Conservation (phyloP, 345 rosid species). For the Noccaea bulbosa region DNA sequence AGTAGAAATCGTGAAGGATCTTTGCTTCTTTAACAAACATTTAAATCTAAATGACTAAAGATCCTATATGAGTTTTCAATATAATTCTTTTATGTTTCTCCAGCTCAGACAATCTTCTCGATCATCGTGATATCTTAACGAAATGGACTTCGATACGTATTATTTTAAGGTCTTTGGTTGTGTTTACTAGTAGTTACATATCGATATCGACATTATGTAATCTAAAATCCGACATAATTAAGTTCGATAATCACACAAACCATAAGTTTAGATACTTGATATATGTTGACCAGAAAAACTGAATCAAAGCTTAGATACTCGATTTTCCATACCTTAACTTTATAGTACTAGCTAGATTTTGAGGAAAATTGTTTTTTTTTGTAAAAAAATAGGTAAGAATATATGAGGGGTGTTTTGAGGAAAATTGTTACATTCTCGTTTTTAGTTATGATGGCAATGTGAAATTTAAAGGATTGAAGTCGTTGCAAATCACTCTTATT, state of each 20-base stretch:
- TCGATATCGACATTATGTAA: conserved; percentile 26
- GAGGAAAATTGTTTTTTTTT: background rate
- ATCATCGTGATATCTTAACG: conserved; percentile 35
- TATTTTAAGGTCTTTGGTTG: conserved; percentile 21
- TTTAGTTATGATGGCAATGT: background rate
- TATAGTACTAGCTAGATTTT: background rate
- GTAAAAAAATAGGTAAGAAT: too few species aligned
- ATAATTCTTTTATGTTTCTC: conserved; percentile 10
- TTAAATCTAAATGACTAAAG: conserved; percentile 24
- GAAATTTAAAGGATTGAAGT: too few species aligned
- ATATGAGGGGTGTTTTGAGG: too few species aligned
- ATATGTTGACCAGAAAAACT: conserved; percentile 19
- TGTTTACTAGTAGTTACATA: conserved; percentile 4
- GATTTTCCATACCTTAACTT: background rate
- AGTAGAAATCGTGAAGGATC: background rate
- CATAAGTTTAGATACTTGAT: conserved; percentile 24
- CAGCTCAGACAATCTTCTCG: conserved; percentile 40
- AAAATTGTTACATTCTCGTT: background rate
- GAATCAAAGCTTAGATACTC: conserved; percentile 11
- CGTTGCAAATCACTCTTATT: background rate
- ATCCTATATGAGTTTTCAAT: conserved; percentile 31
- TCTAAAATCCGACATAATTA: conserved; percentile 38
- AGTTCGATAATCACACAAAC: conserved; percentile 29
- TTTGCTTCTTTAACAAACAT: conserved; percentile 3
- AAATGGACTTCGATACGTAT: conserved; percentile 27